Evolutionary conservation across 495 filamentous ascomycete species (phyloP).

Genomic region (Pyronema domesticum): DNA sequence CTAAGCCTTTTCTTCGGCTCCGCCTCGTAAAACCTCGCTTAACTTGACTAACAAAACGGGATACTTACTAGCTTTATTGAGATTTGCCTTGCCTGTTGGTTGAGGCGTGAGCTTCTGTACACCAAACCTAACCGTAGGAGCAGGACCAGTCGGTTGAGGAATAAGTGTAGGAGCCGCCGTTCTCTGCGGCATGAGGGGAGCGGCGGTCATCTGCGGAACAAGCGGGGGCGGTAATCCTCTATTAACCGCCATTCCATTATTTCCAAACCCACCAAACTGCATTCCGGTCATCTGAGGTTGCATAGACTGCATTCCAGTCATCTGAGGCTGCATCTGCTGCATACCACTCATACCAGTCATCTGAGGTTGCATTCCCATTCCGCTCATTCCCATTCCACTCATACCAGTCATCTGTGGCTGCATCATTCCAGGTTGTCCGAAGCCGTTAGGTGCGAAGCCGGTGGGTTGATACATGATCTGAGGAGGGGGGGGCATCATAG

Average conservation of each 20-base stretch:
- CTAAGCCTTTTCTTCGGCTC: neutral
- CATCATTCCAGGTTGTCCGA: slow-evolving; percentile 27
- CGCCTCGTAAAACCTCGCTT: neutral
- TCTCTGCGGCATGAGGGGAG: slow-evolving; percentile 18
- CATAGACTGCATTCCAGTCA: slow-evolving; percentile 27
- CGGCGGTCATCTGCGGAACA: slow-evolving; percentile 33
- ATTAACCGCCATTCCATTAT: neutral
- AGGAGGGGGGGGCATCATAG: slow-evolving; percentile 36
- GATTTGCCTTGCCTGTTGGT: slow-evolving; percentile 81
- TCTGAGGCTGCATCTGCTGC: slow-evolving; percentile 33
- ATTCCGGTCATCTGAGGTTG: neutral
- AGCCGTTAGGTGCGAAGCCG: slow-evolving; percentile 16
- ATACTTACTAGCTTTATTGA: slow-evolving; percentile 87
- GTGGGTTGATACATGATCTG: slow-evolving; percentile 33
- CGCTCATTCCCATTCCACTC: slow-evolving; percentile 6
- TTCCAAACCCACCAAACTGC: neutral
- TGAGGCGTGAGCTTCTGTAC: slow-evolving; percentile 69
- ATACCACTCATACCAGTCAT: neutral
- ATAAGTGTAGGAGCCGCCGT: slow-evolving; percentile 31
- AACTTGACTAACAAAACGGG: neutral
- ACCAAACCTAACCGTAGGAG: slow-evolving; percentile 79
- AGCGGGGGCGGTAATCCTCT: slow-evolving; percentile 32
- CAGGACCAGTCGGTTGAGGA: slow-evolving; percentile 85
- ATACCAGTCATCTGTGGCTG: slow-evolving; percentile 19
- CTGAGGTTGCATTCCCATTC: neutral